Conservation (phyloP, 2,329 filamentous ascomycete species). For the Pseudopithomyces maydicus region DNA sequence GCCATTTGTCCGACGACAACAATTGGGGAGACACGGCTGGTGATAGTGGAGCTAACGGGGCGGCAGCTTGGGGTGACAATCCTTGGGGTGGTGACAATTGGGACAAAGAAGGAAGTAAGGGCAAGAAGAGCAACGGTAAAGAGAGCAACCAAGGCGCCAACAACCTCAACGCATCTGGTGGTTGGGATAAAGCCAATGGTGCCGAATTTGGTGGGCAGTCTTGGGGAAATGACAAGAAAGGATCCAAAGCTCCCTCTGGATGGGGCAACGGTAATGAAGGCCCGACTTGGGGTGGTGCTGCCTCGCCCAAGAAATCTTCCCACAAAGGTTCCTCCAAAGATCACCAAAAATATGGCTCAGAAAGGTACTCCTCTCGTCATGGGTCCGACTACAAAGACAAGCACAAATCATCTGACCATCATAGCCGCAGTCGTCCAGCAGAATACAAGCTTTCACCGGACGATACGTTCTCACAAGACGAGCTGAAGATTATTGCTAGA, state of each 20-base stretch:
- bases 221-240: neutral
- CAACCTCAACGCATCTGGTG: neutral
- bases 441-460: slow-evolving; percentile 33
- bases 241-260: neutral
- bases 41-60: neutral
- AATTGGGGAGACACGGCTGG: neutral
- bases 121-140: neutral
- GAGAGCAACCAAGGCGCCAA: neutral
- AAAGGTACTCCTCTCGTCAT: neutral
- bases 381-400: neutral
- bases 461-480: slow-evolving; percentile 29
- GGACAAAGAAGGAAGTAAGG: neutral
- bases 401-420: neutral
- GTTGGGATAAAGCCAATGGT: neutral
- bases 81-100: neutral
- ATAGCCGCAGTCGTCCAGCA: slow-evolving; percentile 4
- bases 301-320: neutral
- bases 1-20: neutral
- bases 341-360: neutral
- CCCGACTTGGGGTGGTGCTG: neutral
- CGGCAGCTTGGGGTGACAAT: neutral
- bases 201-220: neutral
- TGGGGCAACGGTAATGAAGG: neutral
- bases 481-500: slow-evolving; percentile 50
- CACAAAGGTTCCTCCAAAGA: neutral